Percentiles rank a stretch among this genome's conserved stretches.
These are phyloP conservation scores for Ophiostoma quercus DNA, from an alignment of 2,329 filamentous ascomycete species.

Conservation along the genomic window DNA sequence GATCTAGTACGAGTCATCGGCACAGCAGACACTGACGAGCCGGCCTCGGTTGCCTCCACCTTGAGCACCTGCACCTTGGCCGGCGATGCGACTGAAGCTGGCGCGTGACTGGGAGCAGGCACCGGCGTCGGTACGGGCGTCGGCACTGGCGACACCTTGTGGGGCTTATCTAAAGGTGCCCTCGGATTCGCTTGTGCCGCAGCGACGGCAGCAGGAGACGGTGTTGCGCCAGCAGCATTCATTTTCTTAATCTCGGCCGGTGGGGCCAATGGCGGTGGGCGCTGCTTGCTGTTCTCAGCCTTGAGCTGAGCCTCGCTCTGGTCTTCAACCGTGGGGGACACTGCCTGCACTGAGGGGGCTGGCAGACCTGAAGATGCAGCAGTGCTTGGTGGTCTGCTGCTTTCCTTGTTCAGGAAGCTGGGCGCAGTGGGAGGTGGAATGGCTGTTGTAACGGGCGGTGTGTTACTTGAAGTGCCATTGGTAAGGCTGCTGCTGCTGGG, in stretches of 20 bases:
- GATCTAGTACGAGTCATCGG: slow-evolving; percentile 23
- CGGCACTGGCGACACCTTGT: slow-evolving; percentile 39
- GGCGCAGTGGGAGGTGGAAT: not conserved
- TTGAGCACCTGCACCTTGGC: slow-evolving; percentile 35
- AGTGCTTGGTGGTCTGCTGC: not conserved
- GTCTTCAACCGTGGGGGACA: slow-evolving; percentile 52
- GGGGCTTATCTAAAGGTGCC: slow-evolving; percentile 42
- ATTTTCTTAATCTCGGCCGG: slow-evolving; percentile 8
- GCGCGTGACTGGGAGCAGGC: not conserved
- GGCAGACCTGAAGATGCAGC: not conserved
- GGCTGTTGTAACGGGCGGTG: not conserved
- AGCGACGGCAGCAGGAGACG: slow-evolving; percentile 24
- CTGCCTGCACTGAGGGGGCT: not conserved
- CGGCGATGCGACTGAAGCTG: not conserved
- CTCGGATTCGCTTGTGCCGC: slow-evolving; percentile 33
- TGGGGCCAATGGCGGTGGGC: slow-evolving; percentile 47
- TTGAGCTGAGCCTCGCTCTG: slow-evolving; percentile 65
- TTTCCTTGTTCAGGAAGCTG: not conserved
- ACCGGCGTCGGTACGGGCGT: slow-evolving; percentile 15
- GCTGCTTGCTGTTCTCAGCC: slow-evolving; percentile 49
- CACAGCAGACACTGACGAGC: slow-evolving; percentile 16
- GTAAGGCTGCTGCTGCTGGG: not conserved
- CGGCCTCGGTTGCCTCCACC: slow-evolving; percentile 30
- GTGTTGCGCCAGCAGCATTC: not conserved
- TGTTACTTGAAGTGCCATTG: not conserved